phyloP scores from a whole-genome alignment of 306 rosid species.

The peach (Prunus persica) region Prunus_persica_NCBIv2 NC_034009.1:41076001-41076500 shows the following conservation, averaged over 20 bases:
- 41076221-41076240: no score
- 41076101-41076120: no score
- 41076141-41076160: no score
- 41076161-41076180: no score
- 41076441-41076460: background rate
- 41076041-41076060: background rate
- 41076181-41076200: no score
- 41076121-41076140: no score
- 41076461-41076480: background rate
- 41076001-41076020: background rate
- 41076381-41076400: background rate
- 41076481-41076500: background rate
- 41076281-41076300: no score
- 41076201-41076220: no score
- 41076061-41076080: no score
- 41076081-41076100: no score
- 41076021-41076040: conserved; percentile 1
- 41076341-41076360: background rate
- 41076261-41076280: no score
- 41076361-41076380: background rate
- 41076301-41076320: background rate
- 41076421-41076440: background rate
- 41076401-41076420: background rate
- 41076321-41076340: background rate
- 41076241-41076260: no score